Base-by-base conservation (phyloP, 108 stramenopile species). In the Seminavis robusta region DNA sequence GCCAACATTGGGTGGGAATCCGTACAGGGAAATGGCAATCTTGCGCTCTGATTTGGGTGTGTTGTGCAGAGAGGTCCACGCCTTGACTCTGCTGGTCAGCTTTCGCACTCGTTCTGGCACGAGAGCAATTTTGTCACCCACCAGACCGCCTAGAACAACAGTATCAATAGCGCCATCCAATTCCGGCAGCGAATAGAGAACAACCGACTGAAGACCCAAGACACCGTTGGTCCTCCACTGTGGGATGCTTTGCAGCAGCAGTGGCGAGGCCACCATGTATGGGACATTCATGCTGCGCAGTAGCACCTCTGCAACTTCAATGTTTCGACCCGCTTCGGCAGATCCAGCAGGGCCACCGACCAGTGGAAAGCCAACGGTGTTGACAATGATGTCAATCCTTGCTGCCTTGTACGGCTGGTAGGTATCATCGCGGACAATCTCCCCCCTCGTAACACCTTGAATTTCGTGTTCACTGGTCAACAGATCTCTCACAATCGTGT, bases 111-210 rank as follows among this genome's bases (percentile, higher is more conserved):
- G 66, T 64, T 90, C 92, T 6, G 86, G 84, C 27, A 94, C 67
- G 24, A 94, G 56, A 9, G 86, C 92, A 40, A 94, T 94, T 24
- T 79, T 77, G 42, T 94, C 88, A 6, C 88, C 86, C 11, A 88
- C 87, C 27, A 94, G 55, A 10, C 92, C 92, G 8, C 92, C 92
- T 36, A 94, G 50, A 0, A 94, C 88, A 3, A 90, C 84, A 1
- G 92, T 81, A 56, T 94, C 92, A 38, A 94, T 77, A 8, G 92
- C 92, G 3, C 92, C 92, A 62, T 94, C 92, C 24, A 93, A 61
- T 52, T 93, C 92, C 15, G 92, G 92, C 10, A 93, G 56, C 0
- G 82, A 80, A 43, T 84, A 87, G 29, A 87, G 50, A 1, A 90
- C 88, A 30, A 84, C 88, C 33, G 76, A 76, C 47, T 93, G 88